phyloP scores from a whole-genome alignment of 331 rosid genomes.

The Telfairia occidentalis region DNA sequence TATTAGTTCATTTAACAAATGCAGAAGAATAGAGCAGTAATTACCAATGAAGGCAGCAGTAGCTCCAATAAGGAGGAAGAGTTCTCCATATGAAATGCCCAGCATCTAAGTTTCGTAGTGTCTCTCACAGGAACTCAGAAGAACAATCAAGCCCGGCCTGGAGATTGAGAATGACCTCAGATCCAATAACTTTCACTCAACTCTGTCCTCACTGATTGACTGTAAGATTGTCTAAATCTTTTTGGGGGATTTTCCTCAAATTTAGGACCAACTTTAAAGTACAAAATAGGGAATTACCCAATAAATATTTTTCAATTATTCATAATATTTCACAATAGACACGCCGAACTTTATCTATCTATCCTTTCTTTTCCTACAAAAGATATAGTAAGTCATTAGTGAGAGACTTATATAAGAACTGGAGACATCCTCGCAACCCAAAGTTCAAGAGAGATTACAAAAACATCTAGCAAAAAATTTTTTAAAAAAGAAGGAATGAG shows the following conservation, averaged over 20 bases:
- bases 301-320: background rate
- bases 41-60: conserved; percentile 38
- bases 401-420: background rate
- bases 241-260: background rate
- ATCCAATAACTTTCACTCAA: background rate
- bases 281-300: background rate
- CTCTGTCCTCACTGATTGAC: background rate
- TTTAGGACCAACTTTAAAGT: background rate
- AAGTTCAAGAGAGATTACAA: background rate
- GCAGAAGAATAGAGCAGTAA: background rate
- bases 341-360: background rate
- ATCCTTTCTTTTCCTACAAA: background rate
- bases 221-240: background rate
- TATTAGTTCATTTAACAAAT: background rate
- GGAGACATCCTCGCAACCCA: background rate
- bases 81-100: conserved; percentile 41
- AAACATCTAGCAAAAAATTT: background rate
- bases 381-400: background rate
- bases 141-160: background rate
- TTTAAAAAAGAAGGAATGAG: background rate
- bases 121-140: background rate
- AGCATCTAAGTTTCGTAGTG: conserved; percentile 17
- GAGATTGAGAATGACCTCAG: background rate
- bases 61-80: conserved; percentile 40
- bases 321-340: background rate